Base-by-base conservation (phyloP, 176 grass and related monocot species). In the Musa schizocarpa region DNA sequence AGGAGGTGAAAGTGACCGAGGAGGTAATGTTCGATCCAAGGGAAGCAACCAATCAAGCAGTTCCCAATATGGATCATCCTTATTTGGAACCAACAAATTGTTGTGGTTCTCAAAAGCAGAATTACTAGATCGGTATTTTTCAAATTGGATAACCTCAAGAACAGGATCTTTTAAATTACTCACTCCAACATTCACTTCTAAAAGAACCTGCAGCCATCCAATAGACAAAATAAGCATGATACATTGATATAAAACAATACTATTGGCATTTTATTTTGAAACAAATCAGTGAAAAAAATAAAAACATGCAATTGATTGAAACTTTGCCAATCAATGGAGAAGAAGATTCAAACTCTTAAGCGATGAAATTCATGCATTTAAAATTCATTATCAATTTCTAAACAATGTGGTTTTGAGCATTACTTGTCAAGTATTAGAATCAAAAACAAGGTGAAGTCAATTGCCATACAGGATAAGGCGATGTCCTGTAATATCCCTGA, bases 71-170 rank as follows among this genome's bases (percentile, higher is more conserved):
- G 95, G 95, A 76, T 99, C 90, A 25, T 88, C 75, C 76, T 87
- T 43, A 52, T 65, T 82, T 11, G 57, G 78, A 80, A 77, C 81
- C 62, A 43, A 83, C 69, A 61, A 67, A 77, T 71, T 75, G 5
- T 83, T 52, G 48, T 81, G 76, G 78, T 83, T 80, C 69, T 81
- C 68, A 53, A 72, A 76, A 73, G 84, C 74, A 56, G 77, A 84
- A 82, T 85, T 82, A 83, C 68, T 63, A 49, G 83, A 72, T 73
- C 71, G 80, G 70, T 69, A 87, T 78, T 94, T 99, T 65, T 99
- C 95, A 81, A 94, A 99, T 80, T 99, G 95, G 82, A 92, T 88
- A 78, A 99, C 81, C 88, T 99, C 95, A 63, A 99, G 95, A 81
- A 94, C 76, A 53, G 90, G 86, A 74, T 92, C 88, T 81, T 89